Evolutionary conservation across 2,329 filamentous ascomycete species (phyloP), one percentile per base, ranked within the genome.

Genomic region (Exophiala xenobiotica): DNA sequence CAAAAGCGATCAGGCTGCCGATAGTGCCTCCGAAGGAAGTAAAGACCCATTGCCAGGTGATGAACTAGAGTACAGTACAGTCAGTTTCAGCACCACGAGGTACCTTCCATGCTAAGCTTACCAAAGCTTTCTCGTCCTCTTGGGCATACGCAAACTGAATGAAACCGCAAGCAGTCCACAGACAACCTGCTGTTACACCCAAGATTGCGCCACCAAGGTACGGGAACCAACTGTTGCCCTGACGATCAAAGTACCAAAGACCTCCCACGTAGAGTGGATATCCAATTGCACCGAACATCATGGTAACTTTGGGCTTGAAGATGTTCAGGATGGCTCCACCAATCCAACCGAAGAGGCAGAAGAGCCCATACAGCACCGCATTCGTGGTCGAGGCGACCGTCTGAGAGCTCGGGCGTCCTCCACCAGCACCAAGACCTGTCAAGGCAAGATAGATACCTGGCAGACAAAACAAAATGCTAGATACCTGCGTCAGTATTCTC

Each of bases 381-480:
- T 62, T 61, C 20, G 53, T 55, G 6, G 43, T 44, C 3, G 49
- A 55, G 2, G 60, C 60, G 3, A 62, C 58, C 0, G 48, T 46
- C 18, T 53, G 49, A 11, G 58, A 58, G 3, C 51, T 53, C 4
- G 60, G 59, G 24, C 52, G 45, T 18, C 60, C 60, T 29, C 60
- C 60, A 46, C 60, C 60, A 26, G 60, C 60, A 19, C 60, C 60
- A 6, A 62, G 49, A 27, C 56, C 60, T 1, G 60, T 62, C 18
- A 62, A 18, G 7, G 60, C 60, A 6, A 57, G 46, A 37, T 62
- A 62, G 24, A 62, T 62, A 19, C 60, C 60, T 3, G 60, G 58
- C 19, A 60, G 40, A 35, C 58, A 61, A 46, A 62, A 62, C n/a
- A 61, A 46, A 18, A 57, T 54, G 9, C 48, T 56, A 33, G n/a